phyloP scores from a whole-genome alignment of 177 flowering plant species.

The Vitis hybrid region DNA sequence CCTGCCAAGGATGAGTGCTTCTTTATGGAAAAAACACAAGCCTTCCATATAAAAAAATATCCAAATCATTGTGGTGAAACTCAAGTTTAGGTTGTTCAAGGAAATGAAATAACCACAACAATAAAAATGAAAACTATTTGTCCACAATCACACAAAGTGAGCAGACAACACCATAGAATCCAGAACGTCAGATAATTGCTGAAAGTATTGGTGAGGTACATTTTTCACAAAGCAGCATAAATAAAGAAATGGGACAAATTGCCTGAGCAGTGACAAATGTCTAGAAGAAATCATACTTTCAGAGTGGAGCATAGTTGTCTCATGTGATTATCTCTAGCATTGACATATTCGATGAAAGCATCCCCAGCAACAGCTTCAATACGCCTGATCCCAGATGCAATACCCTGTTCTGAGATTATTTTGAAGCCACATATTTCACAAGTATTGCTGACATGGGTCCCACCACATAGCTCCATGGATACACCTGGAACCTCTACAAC shows the following conservation, averaged over 20 bases:
- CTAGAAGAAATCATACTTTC: slow-evolving; percentile 48
- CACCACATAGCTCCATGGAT: slow-evolving; percentile 97
- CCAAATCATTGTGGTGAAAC: too few relatives aligned
- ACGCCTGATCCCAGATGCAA: slow-evolving; percentile 92
- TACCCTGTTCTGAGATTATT: slow-evolving; percentile 89
- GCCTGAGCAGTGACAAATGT: background rate
- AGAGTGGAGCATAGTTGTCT: slow-evolving; percentile 81
- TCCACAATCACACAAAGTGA: background rate
- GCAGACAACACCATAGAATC: background rate
- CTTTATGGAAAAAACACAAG: too few relatives aligned
- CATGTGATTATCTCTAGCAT: slow-evolving; percentile 70
- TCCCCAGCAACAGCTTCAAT: slow-evolving; percentile 99
- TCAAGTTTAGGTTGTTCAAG: too few relatives aligned
- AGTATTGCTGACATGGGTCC: slow-evolving; percentile 89
- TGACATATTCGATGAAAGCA: slow-evolving; percentile 82
- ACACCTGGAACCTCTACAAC: slow-evolving; percentile 98
- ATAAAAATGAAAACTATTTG: background rate
- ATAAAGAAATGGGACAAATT: background rate
- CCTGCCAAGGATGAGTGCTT: too few relatives aligned
- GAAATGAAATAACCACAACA: background rate
- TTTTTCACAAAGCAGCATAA: background rate
- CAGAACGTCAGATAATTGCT: background rate
- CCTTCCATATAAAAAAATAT: too few relatives aligned
- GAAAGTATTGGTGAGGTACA: background rate
- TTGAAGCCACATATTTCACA: slow-evolving; percentile 89